Percentiles rank a stretch among this genome's conserved stretches.
Conservation (phyloP, 179 eudicot species). For the Monotropa hypopitys region DNA sequence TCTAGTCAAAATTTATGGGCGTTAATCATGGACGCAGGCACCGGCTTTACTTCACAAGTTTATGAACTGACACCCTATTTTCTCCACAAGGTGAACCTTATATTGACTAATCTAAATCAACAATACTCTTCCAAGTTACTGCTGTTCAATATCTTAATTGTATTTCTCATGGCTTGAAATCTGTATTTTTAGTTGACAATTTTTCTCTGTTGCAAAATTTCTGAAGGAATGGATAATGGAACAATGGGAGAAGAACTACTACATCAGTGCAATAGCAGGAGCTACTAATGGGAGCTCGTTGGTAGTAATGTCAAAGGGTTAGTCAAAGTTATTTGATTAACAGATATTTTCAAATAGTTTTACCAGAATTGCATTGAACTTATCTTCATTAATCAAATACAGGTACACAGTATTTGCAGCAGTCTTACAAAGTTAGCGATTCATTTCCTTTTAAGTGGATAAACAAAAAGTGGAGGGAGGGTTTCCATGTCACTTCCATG, state of each 20-base stretch:
- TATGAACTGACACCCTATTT: slow-evolving; percentile 72
- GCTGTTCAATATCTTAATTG: not conserved
- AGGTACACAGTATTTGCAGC: slow-evolving; percentile 80
- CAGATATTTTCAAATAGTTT: not conserved
- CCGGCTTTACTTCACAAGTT: slow-evolving; percentile 66
- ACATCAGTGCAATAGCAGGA: slow-evolving; percentile 81
- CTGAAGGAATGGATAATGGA: slow-evolving; percentile 96
- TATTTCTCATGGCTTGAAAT: not conserved
- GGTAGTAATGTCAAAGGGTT: slow-evolving; percentile 95
- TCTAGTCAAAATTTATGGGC: slow-evolving; percentile 85
- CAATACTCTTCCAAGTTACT: not conserved
- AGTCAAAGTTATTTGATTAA: slow-evolving; percentile 7
- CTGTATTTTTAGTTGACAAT: not conserved
- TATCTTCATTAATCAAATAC: slow-evolving; percentile 6
- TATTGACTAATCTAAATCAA: not conserved
- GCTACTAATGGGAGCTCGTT: slow-evolving; percentile 74
- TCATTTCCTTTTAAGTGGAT: slow-evolving; percentile 99
- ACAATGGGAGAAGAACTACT: slow-evolving; percentile 88
- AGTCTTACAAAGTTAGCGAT: slow-evolving; percentile 93
- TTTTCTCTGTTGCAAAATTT: not conserved
- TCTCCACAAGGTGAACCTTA: slow-evolving; percentile 62
- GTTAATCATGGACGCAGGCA: slow-evolving; percentile 90
- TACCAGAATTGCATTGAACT: not conserved
- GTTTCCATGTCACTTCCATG: slow-evolving; percentile 87
- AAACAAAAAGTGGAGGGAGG: slow-evolving; percentile 94